Conservation (phyloP, 768 basidiomycete species). For the Kondoa malvinella region DNA sequence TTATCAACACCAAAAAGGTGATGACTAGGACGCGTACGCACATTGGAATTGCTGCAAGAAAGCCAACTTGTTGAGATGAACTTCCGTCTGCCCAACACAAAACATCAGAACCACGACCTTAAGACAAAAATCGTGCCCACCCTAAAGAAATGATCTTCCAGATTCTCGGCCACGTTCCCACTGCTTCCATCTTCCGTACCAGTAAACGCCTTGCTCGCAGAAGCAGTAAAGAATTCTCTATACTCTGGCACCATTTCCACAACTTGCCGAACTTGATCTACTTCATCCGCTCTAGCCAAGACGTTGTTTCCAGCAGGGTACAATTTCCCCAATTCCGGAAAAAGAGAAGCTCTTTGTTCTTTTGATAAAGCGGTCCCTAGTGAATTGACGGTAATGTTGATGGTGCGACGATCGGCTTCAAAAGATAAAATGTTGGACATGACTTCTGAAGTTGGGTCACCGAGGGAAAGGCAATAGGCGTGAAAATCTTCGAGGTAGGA, state of each 20-base stretch:
- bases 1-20: slow-evolving; percentile 39
- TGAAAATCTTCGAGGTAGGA: slow-evolving; percentile 97
- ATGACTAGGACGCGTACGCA: slow-evolving; percentile 31
- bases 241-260: slow-evolving; percentile 83
- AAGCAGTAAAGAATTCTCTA: slow-evolving; percentile 64
- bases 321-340: slow-evolving; percentile 80
- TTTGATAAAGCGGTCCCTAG: slow-evolving; percentile 89
- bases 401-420: slow-evolving; percentile 87
- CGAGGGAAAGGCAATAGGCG: slow-evolving; percentile 57
- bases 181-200: slow-evolving; percentile 27
- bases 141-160: slow-evolving; percentile 88
- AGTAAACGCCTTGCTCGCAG: slow-evolving; percentile 26
- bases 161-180: slow-evolving; percentile 38
- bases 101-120: not conserved
- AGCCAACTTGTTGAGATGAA: slow-evolving; percentile 78
- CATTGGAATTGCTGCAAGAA: slow-evolving; percentile 96
- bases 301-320: slow-evolving; percentile 92
- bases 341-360: slow-evolving; percentile 82
- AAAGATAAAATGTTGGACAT: slow-evolving; percentile 86
- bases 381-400: slow-evolving; percentile 99
- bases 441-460: slow-evolving; percentile 70
- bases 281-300: slow-evolving; percentile 81
- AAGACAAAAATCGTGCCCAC: not conserved
- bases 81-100: slow-evolving; percentile 44
- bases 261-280: slow-evolving; percentile 74